A percentile compares a stretch with the other conserved stretches of the same genome.
Evolutionary conservation across 139 green algal genomes (phyloP).

Genomic region (Haematococcus sp.): DNA sequence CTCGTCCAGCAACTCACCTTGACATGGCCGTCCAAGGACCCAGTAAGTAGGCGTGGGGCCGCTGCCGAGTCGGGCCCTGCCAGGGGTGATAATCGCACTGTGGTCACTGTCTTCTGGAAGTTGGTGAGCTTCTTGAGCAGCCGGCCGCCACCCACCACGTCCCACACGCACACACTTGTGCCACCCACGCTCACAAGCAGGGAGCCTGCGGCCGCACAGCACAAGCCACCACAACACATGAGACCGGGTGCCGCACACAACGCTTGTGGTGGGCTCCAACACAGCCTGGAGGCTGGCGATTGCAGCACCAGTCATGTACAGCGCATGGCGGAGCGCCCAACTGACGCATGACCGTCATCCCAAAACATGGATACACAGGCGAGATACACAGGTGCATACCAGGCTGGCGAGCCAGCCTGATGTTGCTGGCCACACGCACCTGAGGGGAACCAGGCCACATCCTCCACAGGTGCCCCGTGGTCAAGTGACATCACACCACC

Average conservation of each 20-base stretch:
- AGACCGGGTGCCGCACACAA: neutral
- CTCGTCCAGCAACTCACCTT: too few relatives aligned
- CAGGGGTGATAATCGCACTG: constrained; percentile 52
- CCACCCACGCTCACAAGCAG: constrained; percentile 75
- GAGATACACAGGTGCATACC: neutral
- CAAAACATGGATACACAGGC: neutral
- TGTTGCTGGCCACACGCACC: constrained; percentile 43
- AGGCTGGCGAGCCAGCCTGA: too few relatives aligned
- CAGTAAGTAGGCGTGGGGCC: constrained; percentile 81
- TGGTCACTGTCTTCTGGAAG: constrained; percentile 95
- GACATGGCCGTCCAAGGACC: constrained; percentile 89
- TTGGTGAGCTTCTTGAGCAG: constrained; percentile 71
- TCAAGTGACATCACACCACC: constrained; percentile 50
- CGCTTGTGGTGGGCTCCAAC: neutral
- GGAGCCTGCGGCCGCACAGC: constrained; percentile 54
- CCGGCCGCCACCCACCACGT: constrained; percentile 70
- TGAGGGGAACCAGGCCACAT: constrained; percentile 73
- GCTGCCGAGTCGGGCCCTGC: constrained; percentile 51
- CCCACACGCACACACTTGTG: constrained; percentile 87
- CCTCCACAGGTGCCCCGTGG: constrained; percentile 82
- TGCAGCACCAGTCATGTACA: neutral
- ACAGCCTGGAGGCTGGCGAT: neutral
- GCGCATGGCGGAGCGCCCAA: too few relatives aligned
- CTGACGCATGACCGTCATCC: too few relatives aligned
- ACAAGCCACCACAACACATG: neutral